Evolutionary conservation across 495 filamentous ascomycete species (phyloP).

Genomic region (Penicillium nucicola): DNA sequence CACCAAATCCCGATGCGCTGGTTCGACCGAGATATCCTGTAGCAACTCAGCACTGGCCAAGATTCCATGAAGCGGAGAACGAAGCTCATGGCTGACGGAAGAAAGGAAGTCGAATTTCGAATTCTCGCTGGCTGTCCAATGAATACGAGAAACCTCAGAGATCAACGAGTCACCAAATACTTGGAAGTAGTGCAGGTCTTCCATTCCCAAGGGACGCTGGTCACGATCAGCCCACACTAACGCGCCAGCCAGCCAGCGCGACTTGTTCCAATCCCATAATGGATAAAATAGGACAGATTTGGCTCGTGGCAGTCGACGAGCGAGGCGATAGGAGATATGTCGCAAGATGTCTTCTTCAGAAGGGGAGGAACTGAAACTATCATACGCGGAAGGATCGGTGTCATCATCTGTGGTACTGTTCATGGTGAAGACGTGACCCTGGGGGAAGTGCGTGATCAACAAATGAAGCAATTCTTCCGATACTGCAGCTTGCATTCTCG

Average conservation of each 20-base stretch:
- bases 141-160: conserved; percentile 55
- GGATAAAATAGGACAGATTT: conserved; percentile 56
- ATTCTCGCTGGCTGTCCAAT: conserved; percentile 44
- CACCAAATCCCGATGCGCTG: conserved; percentile 53
- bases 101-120: conserved; percentile 70
- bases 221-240: conserved; percentile 53
- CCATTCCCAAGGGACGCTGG: conserved; percentile 36
- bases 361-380: neutral
- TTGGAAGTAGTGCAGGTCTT: conserved; percentile 53
- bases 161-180: conserved; percentile 61
- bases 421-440: conserved; percentile 29
- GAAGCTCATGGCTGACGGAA: conserved; percentile 70
- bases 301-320: conserved; percentile 42
- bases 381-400: neutral
- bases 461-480: conserved; percentile 21
- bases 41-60: conserved; percentile 64
- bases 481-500: neutral
- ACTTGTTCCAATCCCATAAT: conserved; percentile 58
- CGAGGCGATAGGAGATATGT: conserved; percentile 7
- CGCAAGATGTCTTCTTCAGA: neutral
- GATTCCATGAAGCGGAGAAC: conserved; percentile 69
- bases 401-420: neutral
- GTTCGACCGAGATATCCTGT: conserved; percentile 50
- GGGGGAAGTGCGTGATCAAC: conserved; percentile 25
- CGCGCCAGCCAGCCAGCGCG: conserved; percentile 60